Conservation (phyloP, 495 filamentous ascomycete species). For the Aspergillus taichungensis region DNA sequence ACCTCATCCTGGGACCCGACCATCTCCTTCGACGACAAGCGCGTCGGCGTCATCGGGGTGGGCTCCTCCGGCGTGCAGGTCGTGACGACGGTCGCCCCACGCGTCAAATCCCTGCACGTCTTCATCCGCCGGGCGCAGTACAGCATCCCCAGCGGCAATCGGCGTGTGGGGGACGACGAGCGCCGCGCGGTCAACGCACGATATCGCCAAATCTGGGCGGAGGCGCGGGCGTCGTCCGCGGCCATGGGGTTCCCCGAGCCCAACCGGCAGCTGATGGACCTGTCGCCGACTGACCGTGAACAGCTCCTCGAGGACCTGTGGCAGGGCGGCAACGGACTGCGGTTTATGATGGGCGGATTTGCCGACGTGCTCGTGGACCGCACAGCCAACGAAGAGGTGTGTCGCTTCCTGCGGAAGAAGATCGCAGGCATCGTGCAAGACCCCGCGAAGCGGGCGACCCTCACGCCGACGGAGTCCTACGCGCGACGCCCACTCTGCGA, state of each 20-base stretch:
- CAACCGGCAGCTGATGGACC: neutral
- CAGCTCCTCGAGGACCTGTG: conserved; percentile 14
- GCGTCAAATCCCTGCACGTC: conserved; percentile 27
- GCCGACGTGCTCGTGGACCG: conserved; percentile 10
- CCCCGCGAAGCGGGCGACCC: conserved; percentile 6
- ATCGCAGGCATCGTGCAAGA: conserved; percentile 13
- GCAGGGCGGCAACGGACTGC: conserved; percentile 13
- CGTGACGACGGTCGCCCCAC: conserved; percentile 15
- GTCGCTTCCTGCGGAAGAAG: conserved; percentile 16
- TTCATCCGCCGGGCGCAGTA: conserved; percentile 43
- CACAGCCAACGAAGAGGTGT: conserved; percentile 13
- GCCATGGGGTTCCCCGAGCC: conserved; percentile 9
- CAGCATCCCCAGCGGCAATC: conserved; percentile 36
- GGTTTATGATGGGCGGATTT: conserved; percentile 18
- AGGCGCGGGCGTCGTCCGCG: neutral
- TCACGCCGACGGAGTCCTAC: conserved; percentile 11
- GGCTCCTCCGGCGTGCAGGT: conserved; percentile 40
- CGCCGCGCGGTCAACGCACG: neutral
- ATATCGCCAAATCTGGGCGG: conserved; percentile 5
- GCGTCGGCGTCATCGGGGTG: conserved; percentile 39
- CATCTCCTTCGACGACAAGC: conserved; percentile 27
- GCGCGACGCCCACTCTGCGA: conserved; percentile 11
- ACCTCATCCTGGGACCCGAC: conserved; percentile 14
- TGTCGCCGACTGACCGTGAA: conserved; percentile 7
- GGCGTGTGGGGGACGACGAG: neutral